Evolutionary conservation across 2,329 filamentous ascomycete species (phyloP).

Genomic region (Alternaria longipes): DNA sequence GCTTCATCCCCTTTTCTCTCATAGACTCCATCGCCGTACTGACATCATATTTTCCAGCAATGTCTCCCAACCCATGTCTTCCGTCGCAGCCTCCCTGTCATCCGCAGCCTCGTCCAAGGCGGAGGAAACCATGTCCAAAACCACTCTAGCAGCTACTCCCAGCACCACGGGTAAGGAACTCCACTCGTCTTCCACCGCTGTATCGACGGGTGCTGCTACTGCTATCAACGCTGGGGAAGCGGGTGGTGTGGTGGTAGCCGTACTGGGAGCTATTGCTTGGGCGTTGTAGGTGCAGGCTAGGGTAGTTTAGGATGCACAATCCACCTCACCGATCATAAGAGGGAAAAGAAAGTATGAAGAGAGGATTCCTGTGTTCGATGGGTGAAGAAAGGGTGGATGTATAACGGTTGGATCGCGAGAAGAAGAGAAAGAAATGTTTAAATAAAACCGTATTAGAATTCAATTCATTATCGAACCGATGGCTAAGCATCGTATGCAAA

Average conservation of each 20-base stretch:
- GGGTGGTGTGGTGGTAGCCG: constrained; percentile 11
- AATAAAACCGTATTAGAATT: not conserved
- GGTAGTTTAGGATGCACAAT: no score
- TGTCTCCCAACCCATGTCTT: not conserved
- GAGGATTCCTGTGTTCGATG: not conserved
- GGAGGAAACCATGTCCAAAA: not conserved
- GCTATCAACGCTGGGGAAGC: constrained; percentile 6
- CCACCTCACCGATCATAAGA: not conserved
- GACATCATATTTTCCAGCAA: not conserved
- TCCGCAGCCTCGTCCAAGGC: not conserved
- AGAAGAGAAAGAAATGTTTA: not conserved
- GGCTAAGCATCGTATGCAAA: not conserved
- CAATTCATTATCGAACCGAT: not conserved
- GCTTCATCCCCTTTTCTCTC: no score
- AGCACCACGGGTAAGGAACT: not conserved
- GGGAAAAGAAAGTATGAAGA: not conserved
- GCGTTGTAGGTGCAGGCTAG: constrained; percentile 9
- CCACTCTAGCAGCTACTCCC: not conserved
- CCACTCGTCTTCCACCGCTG: not conserved
- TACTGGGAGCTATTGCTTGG: constrained; percentile 21
- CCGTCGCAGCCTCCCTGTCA: not conserved
- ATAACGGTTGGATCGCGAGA: not conserved
- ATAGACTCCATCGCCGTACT: not conserved
- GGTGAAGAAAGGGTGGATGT: not conserved
- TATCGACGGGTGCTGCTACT: constrained; percentile 16